phyloP scores from a whole-genome alignment of 768 basidiomycete species.

The Ramaria sp. region DNA sequence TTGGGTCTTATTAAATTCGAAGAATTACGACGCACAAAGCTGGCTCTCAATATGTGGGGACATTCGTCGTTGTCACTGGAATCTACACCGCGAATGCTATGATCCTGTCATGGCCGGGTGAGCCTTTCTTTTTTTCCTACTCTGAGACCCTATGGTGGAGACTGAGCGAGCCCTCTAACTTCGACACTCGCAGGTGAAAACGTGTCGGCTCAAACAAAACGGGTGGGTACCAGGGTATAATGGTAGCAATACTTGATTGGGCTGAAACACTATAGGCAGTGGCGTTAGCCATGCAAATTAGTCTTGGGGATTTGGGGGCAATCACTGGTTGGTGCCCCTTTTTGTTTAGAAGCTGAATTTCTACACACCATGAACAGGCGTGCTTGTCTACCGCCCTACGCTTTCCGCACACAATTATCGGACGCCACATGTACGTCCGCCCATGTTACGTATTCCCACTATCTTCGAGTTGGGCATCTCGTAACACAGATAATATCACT shows the following conservation, averaged over 20 bases:
- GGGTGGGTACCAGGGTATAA: conserved; percentile 15
- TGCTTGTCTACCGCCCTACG: conserved; percentile 43
- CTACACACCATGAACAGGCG: conserved; percentile 16
- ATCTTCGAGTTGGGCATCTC: too few relatives aligned
- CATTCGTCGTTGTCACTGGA: conserved; percentile 44
- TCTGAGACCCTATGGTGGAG: neutral
- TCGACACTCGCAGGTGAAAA: conserved; percentile 51
- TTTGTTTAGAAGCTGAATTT: neutral
- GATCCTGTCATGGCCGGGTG: conserved; percentile 22
- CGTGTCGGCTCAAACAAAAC: conserved; percentile 58
- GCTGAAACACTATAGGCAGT: conserved; percentile 24
- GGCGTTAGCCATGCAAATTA: conserved; percentile 53
- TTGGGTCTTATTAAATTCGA: neutral
- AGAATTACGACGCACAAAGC: conserved; percentile 21
- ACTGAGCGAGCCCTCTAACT: neutral
- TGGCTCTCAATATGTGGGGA: conserved; percentile 45
- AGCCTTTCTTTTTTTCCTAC: neutral
- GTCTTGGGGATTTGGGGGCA: conserved; percentile 49
- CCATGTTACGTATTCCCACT: neutral
- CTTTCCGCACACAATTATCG: conserved; percentile 36
- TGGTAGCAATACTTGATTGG: neutral
- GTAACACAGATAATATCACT: neutral
- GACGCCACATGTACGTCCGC: conserved; percentile 29
- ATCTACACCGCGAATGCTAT: conserved; percentile 49
- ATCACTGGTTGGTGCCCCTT: conserved; percentile 29